These are phyloP conservation scores for Cnidoscolus chayamansa DNA, from an alignment of 441 rosid genomes.

Conservation along the genomic window DNA sequence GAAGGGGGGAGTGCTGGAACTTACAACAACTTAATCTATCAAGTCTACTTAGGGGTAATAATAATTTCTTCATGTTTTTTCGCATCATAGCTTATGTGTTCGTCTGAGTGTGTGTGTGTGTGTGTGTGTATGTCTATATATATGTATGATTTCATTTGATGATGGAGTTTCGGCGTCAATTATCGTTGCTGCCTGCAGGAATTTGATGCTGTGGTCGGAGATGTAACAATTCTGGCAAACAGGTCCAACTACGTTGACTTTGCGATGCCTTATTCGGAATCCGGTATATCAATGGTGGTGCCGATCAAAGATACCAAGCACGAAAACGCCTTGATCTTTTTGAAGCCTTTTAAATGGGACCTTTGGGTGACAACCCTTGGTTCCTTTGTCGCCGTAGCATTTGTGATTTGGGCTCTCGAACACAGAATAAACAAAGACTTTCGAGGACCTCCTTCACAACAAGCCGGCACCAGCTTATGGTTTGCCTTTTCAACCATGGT, in stretches of 20 bases:
- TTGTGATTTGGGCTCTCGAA: constrained; percentile 54
- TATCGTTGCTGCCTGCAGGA: constrained; percentile 21
- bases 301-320: background rate
- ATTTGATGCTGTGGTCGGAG: constrained; percentile 53
- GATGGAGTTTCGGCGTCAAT: too few species aligned
- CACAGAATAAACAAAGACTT: constrained; percentile 55
- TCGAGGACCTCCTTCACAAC: constrained; percentile 38
- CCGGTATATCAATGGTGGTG: constrained; percentile 53
- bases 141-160: too few species aligned
- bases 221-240: constrained; percentile 40
- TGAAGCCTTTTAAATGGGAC: constrained; percentile 48
- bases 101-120: too few species aligned
- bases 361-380: constrained; percentile 45
- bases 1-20: constrained; percentile 27
- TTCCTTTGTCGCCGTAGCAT: constrained; percentile 45
- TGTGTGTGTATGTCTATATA: too few species aligned
- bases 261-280: constrained; percentile 48
- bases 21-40: constrained; percentile 48
- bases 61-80: background rate
- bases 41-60: constrained; percentile 44
- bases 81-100: too few species aligned
- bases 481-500: constrained; percentile 73
- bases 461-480: constrained; percentile 62
- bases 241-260: constrained; percentile 53
- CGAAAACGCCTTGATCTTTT: background rate